Evolutionary conservation across 495 filamentous ascomycete species (phyloP).

Genomic region (Xanthoparmelia taractica): DNA sequence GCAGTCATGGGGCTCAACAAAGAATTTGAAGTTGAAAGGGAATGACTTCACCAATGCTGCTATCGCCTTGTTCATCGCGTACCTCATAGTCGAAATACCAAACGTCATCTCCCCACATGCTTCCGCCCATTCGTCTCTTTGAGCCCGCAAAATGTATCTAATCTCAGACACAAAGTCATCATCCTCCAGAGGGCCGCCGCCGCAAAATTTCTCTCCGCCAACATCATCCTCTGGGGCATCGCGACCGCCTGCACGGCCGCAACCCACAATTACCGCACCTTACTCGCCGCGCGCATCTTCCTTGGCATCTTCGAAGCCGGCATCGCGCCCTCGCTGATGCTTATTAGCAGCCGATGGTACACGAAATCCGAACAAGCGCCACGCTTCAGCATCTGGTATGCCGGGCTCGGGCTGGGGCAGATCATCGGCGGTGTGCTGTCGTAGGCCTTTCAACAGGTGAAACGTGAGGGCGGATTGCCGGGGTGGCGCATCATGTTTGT

Average conservation of each 20-base stretch:
- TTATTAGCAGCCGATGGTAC: slow-evolving; percentile 51
- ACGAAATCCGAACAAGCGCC: slow-evolving; percentile 53
- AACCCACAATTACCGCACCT: slow-evolving; percentile 40
- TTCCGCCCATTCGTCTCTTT: neutral
- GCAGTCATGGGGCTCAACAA: slow-evolving; percentile 49
- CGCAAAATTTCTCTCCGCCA: slow-evolving; percentile 48
- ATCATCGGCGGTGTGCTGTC: slow-evolving; percentile 56
- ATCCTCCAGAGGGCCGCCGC: slow-evolving; percentile 48
- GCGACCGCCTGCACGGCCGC: slow-evolving; percentile 50
- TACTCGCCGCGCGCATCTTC: slow-evolving; percentile 47
- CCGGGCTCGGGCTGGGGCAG: slow-evolving; percentile 54
- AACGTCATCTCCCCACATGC: slow-evolving; percentile 34
- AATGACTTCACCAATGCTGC: slow-evolving; percentile 51
- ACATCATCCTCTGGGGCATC: slow-evolving; percentile 52
- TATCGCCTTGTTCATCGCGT: slow-evolving; percentile 51
- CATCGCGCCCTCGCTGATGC: slow-evolving; percentile 50
- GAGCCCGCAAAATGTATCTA: neutral
- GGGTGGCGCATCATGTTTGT: slow-evolving; percentile 62
- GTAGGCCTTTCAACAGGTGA: slow-evolving; percentile 53
- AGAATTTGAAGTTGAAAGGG: slow-evolving; percentile 41
- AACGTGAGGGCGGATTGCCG: slow-evolving; percentile 32
- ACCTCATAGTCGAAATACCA: slow-evolving; percentile 46
- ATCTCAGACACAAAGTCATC: slow-evolving; percentile 15
- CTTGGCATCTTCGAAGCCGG: slow-evolving; percentile 59
- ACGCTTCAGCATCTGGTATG: slow-evolving; percentile 59